phyloP scores from a whole-genome alignment of 306 rosid species.

The Ammopiptanthus mongolicus region DNA sequence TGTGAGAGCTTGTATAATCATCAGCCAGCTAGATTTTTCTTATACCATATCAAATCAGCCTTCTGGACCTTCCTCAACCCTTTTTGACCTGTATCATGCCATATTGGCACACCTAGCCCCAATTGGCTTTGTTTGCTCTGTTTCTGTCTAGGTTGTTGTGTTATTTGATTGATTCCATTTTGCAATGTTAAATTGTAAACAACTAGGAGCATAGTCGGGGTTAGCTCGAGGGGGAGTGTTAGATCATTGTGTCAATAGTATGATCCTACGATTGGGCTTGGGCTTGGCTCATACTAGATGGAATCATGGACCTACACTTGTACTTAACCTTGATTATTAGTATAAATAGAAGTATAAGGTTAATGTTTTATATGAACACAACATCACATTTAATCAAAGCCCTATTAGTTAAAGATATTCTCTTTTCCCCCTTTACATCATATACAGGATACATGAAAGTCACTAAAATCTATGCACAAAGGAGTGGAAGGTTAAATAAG shows the following conservation, averaged over 20 bases:
- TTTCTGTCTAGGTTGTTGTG: background rate
- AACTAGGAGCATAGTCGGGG: background rate
- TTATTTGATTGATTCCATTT: background rate
- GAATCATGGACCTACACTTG: background rate
- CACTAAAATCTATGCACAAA: slow-evolving; percentile 2
- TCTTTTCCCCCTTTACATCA: background rate
- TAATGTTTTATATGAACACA: background rate
- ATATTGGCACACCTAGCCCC: background rate
- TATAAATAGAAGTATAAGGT: background rate
- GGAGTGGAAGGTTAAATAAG: background rate
- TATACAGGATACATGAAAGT: background rate
- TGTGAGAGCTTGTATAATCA: background rate
- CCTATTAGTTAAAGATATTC: background rate
- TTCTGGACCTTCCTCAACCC: background rate
- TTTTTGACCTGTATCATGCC: background rate
- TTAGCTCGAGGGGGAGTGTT: background rate
- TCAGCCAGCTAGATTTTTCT: background rate
- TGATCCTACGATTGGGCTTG: background rate
- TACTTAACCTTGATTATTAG: background rate
- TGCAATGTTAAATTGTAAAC: background rate
- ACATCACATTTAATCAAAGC: background rate
- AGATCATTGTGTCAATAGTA: background rate
- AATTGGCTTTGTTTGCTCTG: background rate
- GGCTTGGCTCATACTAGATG: background rate
- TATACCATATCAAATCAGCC: background rate